Percentiles rank a stretch among this genome's conserved stretches.
Evolutionary conservation across 2,329 filamentous ascomycete species (phyloP).

Genomic region (Colletotrichum cordylinicola): DNA sequence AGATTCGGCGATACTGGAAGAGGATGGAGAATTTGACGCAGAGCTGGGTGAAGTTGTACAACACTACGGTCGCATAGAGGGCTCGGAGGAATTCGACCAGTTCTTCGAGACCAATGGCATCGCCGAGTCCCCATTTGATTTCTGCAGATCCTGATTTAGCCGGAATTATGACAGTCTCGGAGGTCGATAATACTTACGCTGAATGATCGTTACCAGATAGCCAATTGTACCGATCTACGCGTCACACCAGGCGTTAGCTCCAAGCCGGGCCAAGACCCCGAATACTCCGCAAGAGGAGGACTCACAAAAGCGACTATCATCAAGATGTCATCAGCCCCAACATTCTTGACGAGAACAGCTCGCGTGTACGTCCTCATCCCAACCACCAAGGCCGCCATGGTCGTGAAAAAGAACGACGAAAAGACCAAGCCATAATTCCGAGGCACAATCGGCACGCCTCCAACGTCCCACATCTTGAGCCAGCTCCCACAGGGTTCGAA

Average conservation of each 20-base stretch:
- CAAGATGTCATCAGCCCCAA: conserved; percentile 11
- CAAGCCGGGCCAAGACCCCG: background rate
- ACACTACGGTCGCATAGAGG: conserved; percentile 26
- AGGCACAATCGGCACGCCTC: conserved; percentile 15
- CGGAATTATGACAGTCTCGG: fast-evolving
- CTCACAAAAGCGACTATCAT: conserved; percentile 21
- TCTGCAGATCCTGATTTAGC: conserved; percentile 5
- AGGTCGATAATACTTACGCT: background rate
- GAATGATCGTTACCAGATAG: background rate
- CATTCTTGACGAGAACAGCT: conserved; percentile 8
- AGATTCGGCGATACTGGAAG: conserved; percentile 33
- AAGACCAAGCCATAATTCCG: conserved; percentile 24
- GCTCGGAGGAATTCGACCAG: conserved; percentile 26
- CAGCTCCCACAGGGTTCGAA: background rate
- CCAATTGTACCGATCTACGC: background rate
- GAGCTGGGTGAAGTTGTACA: conserved; percentile 30
- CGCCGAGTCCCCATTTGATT: conserved; percentile 29
- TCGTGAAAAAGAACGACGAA: conserved; percentile 23
- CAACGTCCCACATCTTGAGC: conserved; percentile 19
- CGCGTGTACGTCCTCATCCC: conserved; percentile 20
- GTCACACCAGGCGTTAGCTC: background rate
- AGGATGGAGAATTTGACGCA: conserved; percentile 33
- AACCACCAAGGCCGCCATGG: conserved; percentile 17
- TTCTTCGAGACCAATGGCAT: conserved; percentile 12
- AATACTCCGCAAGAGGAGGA: background rate